phyloP scores from a whole-genome alignment of 306 rosid species.

The Fragaria iinumae region DNA sequence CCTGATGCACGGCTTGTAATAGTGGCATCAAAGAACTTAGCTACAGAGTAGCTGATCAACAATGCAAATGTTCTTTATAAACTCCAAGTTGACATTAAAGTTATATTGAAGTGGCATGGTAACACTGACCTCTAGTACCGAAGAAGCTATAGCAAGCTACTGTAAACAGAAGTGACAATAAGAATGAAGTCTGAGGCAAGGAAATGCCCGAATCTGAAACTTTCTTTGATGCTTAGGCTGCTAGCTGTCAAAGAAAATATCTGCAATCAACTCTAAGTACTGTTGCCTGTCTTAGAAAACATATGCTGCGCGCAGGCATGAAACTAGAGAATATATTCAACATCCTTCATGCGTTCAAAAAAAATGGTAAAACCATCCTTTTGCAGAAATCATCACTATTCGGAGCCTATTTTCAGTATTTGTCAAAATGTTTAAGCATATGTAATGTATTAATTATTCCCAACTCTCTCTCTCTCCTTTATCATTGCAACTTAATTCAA shows the following conservation, averaged over 20 bases:
- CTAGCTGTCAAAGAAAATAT: neutral
- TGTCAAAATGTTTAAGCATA: neutral
- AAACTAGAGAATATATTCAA: neutral
- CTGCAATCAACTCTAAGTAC: neutral
- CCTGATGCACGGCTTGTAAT: neutral
- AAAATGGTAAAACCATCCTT: neutral
- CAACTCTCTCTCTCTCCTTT: neutral
- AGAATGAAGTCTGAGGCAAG: neutral
- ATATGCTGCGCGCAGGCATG: neutral
- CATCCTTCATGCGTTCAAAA: neutral
- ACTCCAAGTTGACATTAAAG: neutral
- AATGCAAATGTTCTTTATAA: neutral
- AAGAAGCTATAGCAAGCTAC: neutral
- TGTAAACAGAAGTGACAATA: neutral
- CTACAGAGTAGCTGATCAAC: neutral
- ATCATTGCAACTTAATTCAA: neutral
- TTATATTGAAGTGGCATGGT: neutral
- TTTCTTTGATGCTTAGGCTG: neutral
- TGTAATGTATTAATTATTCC: neutral
- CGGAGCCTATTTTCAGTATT: neutral
- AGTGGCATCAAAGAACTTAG: neutral
- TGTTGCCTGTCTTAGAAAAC: neutral
- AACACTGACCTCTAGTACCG: neutral
- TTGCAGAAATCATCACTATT: neutral
- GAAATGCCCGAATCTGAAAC: neutral